Percentiles rank a stretch among this genome's conserved stretches.
phyloP scores from a whole-genome alignment of 208 protist species.

The Plasmodiophora brassicae region DNA sequence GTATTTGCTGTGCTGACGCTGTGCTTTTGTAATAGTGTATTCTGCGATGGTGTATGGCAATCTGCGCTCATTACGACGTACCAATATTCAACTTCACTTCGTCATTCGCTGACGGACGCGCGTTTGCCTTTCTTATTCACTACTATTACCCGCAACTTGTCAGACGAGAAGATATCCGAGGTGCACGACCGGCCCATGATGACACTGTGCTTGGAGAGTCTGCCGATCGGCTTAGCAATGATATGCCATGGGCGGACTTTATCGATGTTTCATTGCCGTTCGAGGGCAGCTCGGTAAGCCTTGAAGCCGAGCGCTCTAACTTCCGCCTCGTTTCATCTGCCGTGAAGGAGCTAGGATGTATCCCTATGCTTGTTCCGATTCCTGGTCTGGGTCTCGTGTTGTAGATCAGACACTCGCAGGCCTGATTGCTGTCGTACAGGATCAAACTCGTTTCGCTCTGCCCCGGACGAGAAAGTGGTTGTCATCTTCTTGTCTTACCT shows the following conservation, averaged over 20 bases:
- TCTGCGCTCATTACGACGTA: not conserved
- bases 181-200: not conserved
- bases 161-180: not conserved
- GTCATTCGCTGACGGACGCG: not conserved
- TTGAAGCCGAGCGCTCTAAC: not conserved
- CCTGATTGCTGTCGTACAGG: too few relatives aligned
- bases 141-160: slow-evolving; percentile 10
- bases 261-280: not conserved
- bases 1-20: not conserved
- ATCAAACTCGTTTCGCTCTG: too few relatives aligned
- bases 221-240: not conserved
- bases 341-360: not conserved
- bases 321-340: not conserved
- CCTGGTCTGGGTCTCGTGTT: not conserved
- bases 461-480: not conserved
- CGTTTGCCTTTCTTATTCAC: not conserved
- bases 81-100: not conserved
- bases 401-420: too few relatives aligned
- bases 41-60: not conserved
- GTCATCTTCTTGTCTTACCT: not conserved
- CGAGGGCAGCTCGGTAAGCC: not conserved
- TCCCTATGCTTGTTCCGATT: not conserved
- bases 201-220: not conserved
- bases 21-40: not conserved
- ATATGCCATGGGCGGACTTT: not conserved